Conservation (phyloP, 371 early-diverging fungal species). For the Catenaria anguillulae region DNA sequence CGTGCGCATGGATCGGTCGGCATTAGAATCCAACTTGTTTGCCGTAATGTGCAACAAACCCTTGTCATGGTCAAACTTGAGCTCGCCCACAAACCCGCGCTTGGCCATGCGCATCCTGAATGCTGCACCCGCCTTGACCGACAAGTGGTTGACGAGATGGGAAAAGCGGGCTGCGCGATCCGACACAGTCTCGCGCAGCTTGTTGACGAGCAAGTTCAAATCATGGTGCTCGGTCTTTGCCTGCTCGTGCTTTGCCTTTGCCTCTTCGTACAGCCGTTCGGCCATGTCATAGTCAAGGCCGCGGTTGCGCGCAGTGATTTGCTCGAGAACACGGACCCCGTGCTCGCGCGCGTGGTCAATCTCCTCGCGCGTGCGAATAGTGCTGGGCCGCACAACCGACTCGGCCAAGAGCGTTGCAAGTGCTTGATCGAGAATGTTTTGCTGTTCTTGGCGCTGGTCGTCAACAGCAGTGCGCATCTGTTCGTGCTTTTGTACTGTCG, state of each 20-base stretch:
- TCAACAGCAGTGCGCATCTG: not conserved
- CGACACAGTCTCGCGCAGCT: constrained; percentile 34
- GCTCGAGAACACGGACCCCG: not conserved
- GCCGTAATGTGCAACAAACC: constrained; percentile 40
- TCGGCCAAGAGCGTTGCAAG: too few species aligned
- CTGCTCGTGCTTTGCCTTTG: too few species aligned
- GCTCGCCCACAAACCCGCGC: constrained; percentile 75
- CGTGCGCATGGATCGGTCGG: constrained; percentile 7
- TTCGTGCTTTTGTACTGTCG: too few species aligned
- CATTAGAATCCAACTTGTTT: not conserved
- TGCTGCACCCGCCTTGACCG: constrained; percentile 48
- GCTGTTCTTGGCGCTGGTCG: too few species aligned
- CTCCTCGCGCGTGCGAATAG: not conserved
- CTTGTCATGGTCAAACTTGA: constrained; percentile 63
- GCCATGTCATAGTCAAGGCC: not conserved
- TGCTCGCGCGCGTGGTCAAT: not conserved
- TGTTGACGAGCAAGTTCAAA: not conserved
- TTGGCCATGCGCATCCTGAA: constrained; percentile 57
- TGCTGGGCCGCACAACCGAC: too few species aligned
- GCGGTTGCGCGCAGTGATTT: not conserved
- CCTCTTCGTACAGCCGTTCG: not conserved
- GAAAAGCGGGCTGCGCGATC: constrained; percentile 48
- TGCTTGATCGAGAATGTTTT: too few species aligned
- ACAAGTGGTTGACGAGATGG: constrained; percentile 50
- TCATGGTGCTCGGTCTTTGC: not conserved